These are phyloP conservation scores for Stereum hirsutum DNA, from an alignment of 1,284 basidiomycete genomes.

Conservation along the genomic window DNA sequence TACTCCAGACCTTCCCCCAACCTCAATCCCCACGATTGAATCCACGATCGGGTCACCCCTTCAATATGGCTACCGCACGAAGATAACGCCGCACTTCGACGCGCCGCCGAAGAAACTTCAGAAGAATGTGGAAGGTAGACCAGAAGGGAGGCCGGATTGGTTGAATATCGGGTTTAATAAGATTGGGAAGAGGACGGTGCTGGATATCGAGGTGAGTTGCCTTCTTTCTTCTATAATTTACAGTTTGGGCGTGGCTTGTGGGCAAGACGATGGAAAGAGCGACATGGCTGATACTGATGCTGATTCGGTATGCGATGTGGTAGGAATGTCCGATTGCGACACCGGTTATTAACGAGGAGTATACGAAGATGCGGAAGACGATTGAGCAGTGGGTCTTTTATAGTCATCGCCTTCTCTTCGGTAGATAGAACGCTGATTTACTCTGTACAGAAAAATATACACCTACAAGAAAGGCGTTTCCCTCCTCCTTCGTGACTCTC, in stretches of 20 bases:
- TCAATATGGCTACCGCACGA: conserved; percentile 91
- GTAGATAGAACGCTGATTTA: neutral
- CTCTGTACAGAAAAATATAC: conserved; percentile 54
- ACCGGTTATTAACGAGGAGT: conserved; percentile 65
- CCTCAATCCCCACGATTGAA: conserved; percentile 58
- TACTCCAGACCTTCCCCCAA: conserved; percentile 41
- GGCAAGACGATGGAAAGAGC: neutral
- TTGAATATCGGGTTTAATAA: conserved; percentile 88
- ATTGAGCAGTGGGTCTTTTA: conserved; percentile 55
- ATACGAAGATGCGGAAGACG: conserved; percentile 53
- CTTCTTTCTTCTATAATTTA: neutral
- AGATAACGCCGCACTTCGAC: conserved; percentile 96
- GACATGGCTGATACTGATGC: neutral
- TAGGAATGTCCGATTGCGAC: conserved; percentile 94
- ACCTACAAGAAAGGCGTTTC: conserved; percentile 89
- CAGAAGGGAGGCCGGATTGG: conserved; percentile 41
- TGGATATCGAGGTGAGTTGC: conserved; percentile 85
- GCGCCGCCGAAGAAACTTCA: conserved; percentile 54
- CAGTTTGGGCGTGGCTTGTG: too few species aligned
- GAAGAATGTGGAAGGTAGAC: conserved; percentile 16
- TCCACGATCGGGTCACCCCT: conserved; percentile 81
- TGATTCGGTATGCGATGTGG: neutral
- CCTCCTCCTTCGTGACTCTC: conserved; percentile 84
- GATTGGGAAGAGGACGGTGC: conserved; percentile 64
- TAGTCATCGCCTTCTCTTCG: neutral